A percentile compares a stretch with the other conserved stretches of the same genome.
phyloP scores from a whole-genome alignment of 208 protist species.

The Angomonas deanei region DNA sequence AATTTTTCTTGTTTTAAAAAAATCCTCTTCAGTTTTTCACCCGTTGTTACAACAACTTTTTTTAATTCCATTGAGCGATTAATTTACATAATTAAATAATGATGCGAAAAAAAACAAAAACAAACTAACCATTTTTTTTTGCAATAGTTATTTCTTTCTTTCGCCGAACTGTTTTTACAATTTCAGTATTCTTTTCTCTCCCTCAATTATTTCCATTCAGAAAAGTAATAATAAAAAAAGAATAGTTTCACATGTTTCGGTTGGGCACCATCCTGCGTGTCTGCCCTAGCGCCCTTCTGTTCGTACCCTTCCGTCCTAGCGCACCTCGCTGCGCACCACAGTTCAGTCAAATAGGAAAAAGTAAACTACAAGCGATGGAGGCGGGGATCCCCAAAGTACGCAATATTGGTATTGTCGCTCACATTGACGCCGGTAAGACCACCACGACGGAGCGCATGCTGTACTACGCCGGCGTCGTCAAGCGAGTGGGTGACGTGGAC shows the following conservation, averaged over 20 bases:
- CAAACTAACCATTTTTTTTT: too few species aligned
- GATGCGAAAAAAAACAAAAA: background rate
- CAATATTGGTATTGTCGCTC: constrained; percentile 95
- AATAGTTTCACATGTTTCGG: background rate
- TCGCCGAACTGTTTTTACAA: background rate
- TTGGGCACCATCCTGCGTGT: background rate
- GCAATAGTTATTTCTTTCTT: background rate
- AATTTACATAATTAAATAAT: too few species aligned
- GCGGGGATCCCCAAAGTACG: constrained; percentile 40
- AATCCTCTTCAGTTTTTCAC: constrained; percentile 6
- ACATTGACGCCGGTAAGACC: constrained; percentile 96
- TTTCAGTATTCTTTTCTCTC: background rate
- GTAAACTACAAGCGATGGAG: constrained; percentile 8
- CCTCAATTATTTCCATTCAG: background rate
- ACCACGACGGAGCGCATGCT: constrained; percentile 95
- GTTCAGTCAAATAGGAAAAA: background rate
- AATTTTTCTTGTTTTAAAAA: background rate
- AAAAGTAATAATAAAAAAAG: too few species aligned
- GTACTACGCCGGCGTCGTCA: constrained; percentile 82
- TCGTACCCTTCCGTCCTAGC: background rate
- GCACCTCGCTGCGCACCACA: background rate
- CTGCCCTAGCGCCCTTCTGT: background rate
- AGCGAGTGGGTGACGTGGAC: constrained; percentile 92
- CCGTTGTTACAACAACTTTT: background rate
- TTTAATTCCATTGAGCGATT: too few species aligned